A percentile compares a stretch with the other conserved stretches of the same genome.
These are phyloP conservation scores for Ambrosia hybrid DNA, from an alignment of 140 eudicot genomes.

Conservation along the genomic window DNA sequence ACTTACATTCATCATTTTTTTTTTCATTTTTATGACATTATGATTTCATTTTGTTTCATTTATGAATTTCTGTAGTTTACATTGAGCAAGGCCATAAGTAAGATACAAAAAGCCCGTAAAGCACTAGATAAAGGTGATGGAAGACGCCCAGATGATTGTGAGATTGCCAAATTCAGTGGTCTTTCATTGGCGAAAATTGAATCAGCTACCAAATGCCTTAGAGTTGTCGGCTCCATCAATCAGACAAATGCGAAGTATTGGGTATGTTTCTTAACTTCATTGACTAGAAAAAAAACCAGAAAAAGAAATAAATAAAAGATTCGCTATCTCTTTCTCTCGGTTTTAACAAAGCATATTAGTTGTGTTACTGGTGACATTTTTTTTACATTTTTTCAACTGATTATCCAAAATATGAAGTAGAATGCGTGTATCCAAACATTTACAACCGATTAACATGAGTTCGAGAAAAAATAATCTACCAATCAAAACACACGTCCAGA, in stretches of 20 bases:
- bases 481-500: background rate
- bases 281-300: background rate
- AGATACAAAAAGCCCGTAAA: constrained; percentile 74
- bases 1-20: background rate
- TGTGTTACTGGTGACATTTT: no score
- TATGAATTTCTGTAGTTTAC: constrained; percentile 43
- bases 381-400: no score
- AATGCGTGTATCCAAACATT: background rate
- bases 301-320: background rate
- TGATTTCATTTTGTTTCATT: background rate
- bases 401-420: background rate
- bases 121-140: constrained; percentile 51
- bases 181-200: constrained; percentile 64
- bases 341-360: no score
- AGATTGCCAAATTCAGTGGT: constrained; percentile 76
- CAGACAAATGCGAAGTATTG: constrained; percentile 49
- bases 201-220: constrained; percentile 70
- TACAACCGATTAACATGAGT: background rate
- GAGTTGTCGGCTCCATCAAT: constrained; percentile 85
- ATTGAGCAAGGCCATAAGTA: constrained; percentile 65
- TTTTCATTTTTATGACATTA: background rate
- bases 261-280: constrained; percentile 47
- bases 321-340: background rate
- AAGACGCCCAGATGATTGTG: constrained; percentile 55
- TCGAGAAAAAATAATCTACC: background rate